phyloP scores from a whole-genome alignment of 805 yeast genomes.

The Wickerhamiella nectarea region DNA sequence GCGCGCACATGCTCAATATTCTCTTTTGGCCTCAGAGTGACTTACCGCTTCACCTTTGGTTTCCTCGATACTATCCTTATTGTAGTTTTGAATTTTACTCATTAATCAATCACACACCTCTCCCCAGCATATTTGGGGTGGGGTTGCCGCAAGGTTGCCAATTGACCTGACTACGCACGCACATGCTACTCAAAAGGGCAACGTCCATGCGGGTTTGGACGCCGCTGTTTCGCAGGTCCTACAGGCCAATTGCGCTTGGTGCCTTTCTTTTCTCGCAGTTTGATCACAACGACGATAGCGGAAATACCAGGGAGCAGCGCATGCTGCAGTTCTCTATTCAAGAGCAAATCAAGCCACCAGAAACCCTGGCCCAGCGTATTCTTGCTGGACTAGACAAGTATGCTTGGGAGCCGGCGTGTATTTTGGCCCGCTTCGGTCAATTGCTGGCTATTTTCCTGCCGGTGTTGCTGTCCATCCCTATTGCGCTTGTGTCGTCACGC shows the following conservation, averaged over 20 bases:
- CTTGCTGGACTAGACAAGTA: conserved; percentile 21
- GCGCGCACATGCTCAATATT: too few species aligned
- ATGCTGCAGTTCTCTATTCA: conserved; percentile 14
- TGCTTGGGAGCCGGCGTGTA: conserved; percentile 54
- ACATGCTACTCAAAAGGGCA: neutral
- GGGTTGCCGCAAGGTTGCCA: too few species aligned
- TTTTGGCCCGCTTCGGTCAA: conserved; percentile 56
- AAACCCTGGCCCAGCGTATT: conserved; percentile 6
- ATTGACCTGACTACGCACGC: neutral
- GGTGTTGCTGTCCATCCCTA: conserved; percentile 49
- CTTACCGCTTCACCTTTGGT: too few species aligned
- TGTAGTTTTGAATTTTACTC: too few species aligned
- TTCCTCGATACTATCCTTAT: too few species aligned
- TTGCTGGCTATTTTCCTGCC: conserved; percentile 58
- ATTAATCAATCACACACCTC: too few species aligned
- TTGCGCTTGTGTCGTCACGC: conserved; percentile 34
- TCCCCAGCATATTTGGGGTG: too few species aligned
- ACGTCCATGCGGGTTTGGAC: neutral
- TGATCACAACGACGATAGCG: conserved; percentile 11
- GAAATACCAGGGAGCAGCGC: conserved; percentile 15
- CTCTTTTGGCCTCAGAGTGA: too few species aligned
- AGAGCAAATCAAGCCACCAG: conserved; percentile 9
- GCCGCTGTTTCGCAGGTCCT: neutral
- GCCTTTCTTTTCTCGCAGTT: conserved; percentile 7
- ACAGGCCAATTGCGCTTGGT: neutral